Conservation (phyloP, 192 early-diverging fungal genomes). For the Coemansia interrupta region DNA sequence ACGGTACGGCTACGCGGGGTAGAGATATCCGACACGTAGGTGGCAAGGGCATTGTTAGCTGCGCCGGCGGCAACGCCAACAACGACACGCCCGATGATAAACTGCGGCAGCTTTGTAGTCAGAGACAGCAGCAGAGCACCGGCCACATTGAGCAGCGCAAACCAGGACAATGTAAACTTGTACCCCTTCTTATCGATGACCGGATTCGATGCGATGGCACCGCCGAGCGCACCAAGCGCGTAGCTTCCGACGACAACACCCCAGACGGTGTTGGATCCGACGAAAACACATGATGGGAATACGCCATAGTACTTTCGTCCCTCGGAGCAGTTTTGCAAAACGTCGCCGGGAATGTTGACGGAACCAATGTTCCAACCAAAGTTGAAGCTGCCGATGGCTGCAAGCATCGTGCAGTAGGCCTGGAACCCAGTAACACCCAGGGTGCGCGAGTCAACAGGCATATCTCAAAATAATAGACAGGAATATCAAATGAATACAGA, state of each 20-base stretch:
- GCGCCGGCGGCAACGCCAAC: conserved; percentile 72
- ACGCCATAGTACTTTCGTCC: conserved; percentile 48
- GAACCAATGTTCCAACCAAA: conserved; percentile 57
- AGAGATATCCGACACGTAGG: conserved; percentile 76
- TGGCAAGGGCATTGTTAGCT: conserved; percentile 56
- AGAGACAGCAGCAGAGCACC: conserved; percentile 63
- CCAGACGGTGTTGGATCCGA: conserved; percentile 51
- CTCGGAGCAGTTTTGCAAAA: conserved; percentile 52
- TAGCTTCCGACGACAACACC: conserved; percentile 58
- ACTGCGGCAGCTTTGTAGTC: conserved; percentile 60
- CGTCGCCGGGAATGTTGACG: conserved; percentile 58
- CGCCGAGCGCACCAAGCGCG: conserved; percentile 62
- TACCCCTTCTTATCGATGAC: conserved; percentile 60
- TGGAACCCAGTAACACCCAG: conserved; percentile 49
- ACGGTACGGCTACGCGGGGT: conserved; percentile 65
- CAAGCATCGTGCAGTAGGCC: conserved; percentile 39
- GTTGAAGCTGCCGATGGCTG: conserved; percentile 53
- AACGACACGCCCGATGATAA: conserved; percentile 69
- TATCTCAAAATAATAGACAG: conserved; percentile 6
- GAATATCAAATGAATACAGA: background rate
- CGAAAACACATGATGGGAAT: conserved; percentile 45
- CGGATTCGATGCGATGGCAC: conserved; percentile 60
- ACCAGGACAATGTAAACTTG: conserved; percentile 62
- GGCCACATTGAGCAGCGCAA: conserved; percentile 63
- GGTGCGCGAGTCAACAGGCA: conserved; percentile 45